Conservation (phyloP, 1,284 basidiomycete species). For the Apiotrichum akiyoshidainum region DNA sequence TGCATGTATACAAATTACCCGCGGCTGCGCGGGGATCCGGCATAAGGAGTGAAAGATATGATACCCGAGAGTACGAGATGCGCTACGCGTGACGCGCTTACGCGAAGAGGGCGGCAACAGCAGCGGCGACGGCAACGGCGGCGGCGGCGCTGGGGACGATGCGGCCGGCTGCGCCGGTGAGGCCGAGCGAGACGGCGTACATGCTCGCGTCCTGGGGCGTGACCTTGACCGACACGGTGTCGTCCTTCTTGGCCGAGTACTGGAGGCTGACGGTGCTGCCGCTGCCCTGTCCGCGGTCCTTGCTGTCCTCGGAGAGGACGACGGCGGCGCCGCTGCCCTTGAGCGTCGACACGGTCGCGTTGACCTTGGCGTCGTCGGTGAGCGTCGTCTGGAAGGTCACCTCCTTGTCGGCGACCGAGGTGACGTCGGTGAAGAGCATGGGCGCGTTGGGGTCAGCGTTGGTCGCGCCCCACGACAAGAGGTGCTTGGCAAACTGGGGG, state of each 20-base stretch:
- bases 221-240: not conserved
- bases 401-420: not conserved
- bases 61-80: no score
- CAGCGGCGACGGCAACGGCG: not conserved
- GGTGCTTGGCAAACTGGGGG: constrained; percentile 4
- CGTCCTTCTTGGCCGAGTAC: not conserved
- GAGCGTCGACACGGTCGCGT: constrained; percentile 1
- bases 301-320: constrained; percentile 1
- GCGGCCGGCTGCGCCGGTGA: not conserved
- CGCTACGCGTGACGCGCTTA: no score
- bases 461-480: not conserved
- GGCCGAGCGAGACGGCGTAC: not conserved
- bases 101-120: not conserved
- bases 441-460: not conserved
- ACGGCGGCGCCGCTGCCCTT: not conserved
- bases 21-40: no score
- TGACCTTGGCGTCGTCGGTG: not conserved
- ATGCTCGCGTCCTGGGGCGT: not conserved
- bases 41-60: no score
- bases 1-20: no score
- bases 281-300: constrained; percentile 3
- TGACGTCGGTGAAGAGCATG: not conserved
- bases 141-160: not conserved
- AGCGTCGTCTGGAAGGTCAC: not conserved
- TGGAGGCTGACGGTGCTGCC: not conserved